phyloP scores from a whole-genome alignment of 2,329 filamentous ascomycete genomes.

The Zopfia rhizophila region DNA sequence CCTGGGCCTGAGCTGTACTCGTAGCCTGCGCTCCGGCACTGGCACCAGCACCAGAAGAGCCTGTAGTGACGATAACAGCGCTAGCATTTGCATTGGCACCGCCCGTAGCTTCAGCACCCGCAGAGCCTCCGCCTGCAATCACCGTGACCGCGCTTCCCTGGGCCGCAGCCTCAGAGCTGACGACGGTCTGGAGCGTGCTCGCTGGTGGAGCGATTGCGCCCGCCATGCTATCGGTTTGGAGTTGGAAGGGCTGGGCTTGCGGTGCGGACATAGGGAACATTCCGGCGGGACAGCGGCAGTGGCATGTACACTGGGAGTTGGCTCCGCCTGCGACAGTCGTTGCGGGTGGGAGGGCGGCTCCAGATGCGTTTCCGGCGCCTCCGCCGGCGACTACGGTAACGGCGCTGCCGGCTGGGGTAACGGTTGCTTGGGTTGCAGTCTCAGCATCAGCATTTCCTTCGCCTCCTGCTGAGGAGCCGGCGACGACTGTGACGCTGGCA shows the following conservation, averaged over 20 bases:
- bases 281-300: constrained; percentile 41
- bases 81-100: constrained; percentile 13
- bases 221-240: constrained; percentile 30
- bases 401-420: constrained; percentile 22
- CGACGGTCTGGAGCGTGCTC: constrained; percentile 39
- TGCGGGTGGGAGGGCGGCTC: constrained; percentile 3
- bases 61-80: constrained; percentile 7
- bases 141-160: constrained; percentile 27
- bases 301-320: constrained; percentile 36
- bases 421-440: constrained; percentile 32
- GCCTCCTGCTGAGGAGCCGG: constrained; percentile 17
- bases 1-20: constrained; percentile 6
- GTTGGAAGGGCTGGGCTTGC: constrained; percentile 38
- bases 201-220: constrained; percentile 11
- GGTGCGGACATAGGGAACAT: constrained; percentile 45
- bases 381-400: constrained; percentile 39
- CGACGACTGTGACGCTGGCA: constrained; percentile 12
- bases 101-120: constrained; percentile 18
- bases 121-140: constrained; percentile 30
- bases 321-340: constrained; percentile 23
- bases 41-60: constrained; percentile 5
- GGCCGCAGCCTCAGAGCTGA: background rate
- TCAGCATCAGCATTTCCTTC: constrained; percentile 28
- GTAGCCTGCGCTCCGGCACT: constrained; percentile 9
- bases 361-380: constrained; percentile 8